These are phyloP conservation scores for Zygoascus bituminiphila DNA, from an alignment of 805 yeast species.

Conservation along the genomic window DNA sequence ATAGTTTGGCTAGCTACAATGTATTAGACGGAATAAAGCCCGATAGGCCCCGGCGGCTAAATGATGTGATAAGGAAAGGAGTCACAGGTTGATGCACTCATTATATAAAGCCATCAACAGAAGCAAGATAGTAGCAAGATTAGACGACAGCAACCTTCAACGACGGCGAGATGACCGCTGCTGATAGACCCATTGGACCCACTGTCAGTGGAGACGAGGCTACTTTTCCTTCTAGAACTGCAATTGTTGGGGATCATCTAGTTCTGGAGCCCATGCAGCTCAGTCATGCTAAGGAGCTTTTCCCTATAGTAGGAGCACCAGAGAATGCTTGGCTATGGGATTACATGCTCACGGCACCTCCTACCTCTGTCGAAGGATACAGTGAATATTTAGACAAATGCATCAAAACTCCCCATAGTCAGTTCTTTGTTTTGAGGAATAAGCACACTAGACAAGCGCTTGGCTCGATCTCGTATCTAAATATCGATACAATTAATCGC, in stretches of 20 bases:
- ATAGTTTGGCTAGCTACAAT: no score
- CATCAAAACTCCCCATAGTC: conserved; percentile 8
- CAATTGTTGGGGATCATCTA: conserved; percentile 1
- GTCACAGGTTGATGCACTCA: no score
- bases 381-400: conserved; percentile 1
- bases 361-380: conserved; percentile 10
- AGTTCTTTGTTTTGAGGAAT: conserved; percentile 21
- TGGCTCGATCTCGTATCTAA: conserved; percentile 23
- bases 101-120: no score
- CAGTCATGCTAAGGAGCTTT: conserved; percentile 13
- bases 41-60: no score
- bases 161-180: no score
- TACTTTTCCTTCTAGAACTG: background rate
- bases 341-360: conserved; percentile 18
- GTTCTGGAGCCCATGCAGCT: conserved; percentile 10
- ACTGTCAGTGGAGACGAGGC: background rate
- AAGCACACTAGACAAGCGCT: conserved; percentile 19
- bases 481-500: conserved; percentile 25
- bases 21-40: no score
- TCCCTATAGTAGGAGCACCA: conserved; percentile 5
- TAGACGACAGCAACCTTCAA: no score
- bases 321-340: conserved; percentile 15
- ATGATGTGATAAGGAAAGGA: no score
- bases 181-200: background rate
- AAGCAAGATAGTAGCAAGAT: no score